Percentiles rank a stretch among this genome's conserved stretches.
These are phyloP conservation scores for Penicillium cinerascens DNA, from an alignment of 495 filamentous ascomycete species.

Conservation along the genomic window DNA sequence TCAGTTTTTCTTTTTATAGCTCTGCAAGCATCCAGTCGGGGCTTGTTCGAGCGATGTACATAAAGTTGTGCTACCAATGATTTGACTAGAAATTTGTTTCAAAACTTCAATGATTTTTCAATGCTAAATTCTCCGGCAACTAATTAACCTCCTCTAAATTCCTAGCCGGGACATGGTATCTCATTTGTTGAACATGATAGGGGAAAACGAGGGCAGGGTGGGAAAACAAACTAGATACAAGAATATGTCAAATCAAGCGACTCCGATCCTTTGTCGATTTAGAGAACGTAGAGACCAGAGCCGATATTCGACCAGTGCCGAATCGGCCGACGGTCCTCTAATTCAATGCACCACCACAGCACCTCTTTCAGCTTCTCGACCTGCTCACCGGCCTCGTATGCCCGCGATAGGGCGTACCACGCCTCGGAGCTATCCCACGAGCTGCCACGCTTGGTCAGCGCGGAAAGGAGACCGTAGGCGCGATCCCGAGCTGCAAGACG, in stretches of 20 bases:
- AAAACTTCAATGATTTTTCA: constrained; percentile 12
- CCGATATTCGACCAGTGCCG: constrained; percentile 49
- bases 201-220: constrained; percentile 9
- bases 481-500: constrained; percentile 81
- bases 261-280: constrained; percentile 5
- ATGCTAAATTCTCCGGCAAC: constrained; percentile 15
- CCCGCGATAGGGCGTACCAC: constrained; percentile 83
- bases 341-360: constrained; percentile 67
- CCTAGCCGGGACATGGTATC: constrained; percentile 32
- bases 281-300: constrained; percentile 46
- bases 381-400: constrained; percentile 80
- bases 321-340: constrained; percentile 52
- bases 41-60: constrained; percentile 34
- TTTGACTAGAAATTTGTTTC: constrained; percentile 19
- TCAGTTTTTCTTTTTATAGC: constrained; percentile 11
- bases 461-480: constrained; percentile 75
- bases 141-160: constrained; percentile 12
- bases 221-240: constrained; percentile 29
- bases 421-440: constrained; percentile 95
- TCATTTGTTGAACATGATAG: constrained; percentile 19
- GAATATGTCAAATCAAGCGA: constrained; percentile 17
- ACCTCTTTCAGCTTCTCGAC: constrained; percentile 75
- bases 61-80: constrained; percentile 39
- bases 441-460: constrained; percentile 75
- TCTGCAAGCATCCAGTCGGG: constrained; percentile 2